A percentile compares a stretch with the other conserved stretches of the same genome.
Conservation (phyloP, 2,329 filamentous ascomycete species). For the Colletotrichum siamense region DNA sequence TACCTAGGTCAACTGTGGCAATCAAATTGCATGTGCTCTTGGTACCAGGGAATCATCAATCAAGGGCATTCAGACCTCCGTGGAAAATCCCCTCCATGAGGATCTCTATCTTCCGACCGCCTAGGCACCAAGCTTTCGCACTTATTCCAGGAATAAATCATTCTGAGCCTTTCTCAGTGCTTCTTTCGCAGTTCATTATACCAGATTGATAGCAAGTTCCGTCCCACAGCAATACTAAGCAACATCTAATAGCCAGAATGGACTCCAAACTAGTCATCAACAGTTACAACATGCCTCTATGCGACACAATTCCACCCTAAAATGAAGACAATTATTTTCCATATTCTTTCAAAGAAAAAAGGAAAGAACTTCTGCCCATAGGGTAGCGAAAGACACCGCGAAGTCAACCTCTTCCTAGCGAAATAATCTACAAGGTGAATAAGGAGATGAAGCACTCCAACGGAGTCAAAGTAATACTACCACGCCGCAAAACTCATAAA, state of each 20-base stretch:
- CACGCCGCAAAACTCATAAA: accelerated
- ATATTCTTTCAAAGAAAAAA: background rate
- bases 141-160: accelerated
- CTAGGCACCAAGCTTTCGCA: background rate
- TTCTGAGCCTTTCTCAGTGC: accelerated
- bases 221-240: accelerated
- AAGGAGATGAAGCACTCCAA: background rate
- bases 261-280: background rate
- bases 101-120: background rate
- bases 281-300: background rate
- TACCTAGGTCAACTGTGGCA: background rate
- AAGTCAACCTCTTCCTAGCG: background rate
- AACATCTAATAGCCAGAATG: background rate
- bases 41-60: background rate
- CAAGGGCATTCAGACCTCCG: background rate
- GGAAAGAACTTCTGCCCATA: background rate
- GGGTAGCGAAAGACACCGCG: background rate
- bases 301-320: background rate
- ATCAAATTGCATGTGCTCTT: background rate
- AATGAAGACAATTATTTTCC: background rate
- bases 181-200: accelerated
- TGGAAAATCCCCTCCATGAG: background rate
- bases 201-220: accelerated
- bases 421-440: background rate
- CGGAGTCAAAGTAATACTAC: background rate